A percentile compares a stretch with the other conserved stretches of the same genome.
phyloP scores from a whole-genome alignment of 805 yeast species.

The Starmerella etchellsii region DNA sequence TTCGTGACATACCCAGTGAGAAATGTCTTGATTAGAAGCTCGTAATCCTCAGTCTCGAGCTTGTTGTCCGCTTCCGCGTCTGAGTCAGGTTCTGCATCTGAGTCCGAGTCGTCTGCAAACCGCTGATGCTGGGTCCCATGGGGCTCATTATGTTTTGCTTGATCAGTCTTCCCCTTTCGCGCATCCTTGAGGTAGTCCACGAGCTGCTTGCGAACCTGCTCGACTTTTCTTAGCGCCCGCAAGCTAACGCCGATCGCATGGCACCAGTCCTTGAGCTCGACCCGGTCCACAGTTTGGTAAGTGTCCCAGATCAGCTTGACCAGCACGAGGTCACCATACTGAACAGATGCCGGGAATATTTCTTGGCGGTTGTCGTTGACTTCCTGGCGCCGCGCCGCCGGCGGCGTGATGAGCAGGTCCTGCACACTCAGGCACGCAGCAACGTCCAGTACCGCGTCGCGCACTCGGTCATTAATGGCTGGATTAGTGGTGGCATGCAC shows the following conservation, averaged over 20 bases:
- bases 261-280: slow-evolving; percentile 75
- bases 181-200: slow-evolving; percentile 40
- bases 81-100: background rate
- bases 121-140: background rate
- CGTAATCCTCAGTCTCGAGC: slow-evolving; percentile 33
- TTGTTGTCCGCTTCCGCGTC: slow-evolving; percentile 1
- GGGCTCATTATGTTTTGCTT: too few relatives aligned
- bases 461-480: slow-evolving; percentile 25
- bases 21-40: slow-evolving; percentile 60
- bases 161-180: background rate
- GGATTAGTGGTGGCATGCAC: slow-evolving; percentile 45
- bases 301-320: slow-evolving; percentile 63
- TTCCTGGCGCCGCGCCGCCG: slow-evolving; percentile 70
- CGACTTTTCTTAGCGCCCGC: slow-evolving; percentile 69
- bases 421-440: slow-evolving; percentile 90
- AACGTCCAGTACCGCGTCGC: slow-evolving; percentile 67
- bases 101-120: background rate
- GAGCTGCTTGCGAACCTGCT: slow-evolving; percentile 63
- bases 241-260: slow-evolving; percentile 58
- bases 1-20: slow-evolving; percentile 72
- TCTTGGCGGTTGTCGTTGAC: slow-evolving; percentile 62
- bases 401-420: slow-evolving; percentile 67
- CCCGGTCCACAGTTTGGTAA: slow-evolving; percentile 27
- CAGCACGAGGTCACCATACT: slow-evolving; percentile 72
- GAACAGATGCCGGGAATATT: slow-evolving; percentile 55